These are phyloP conservation scores for Hypoxylon sp. DNA, from an alignment of 2,329 filamentous ascomycete genomes.

Conservation along the genomic window DNA sequence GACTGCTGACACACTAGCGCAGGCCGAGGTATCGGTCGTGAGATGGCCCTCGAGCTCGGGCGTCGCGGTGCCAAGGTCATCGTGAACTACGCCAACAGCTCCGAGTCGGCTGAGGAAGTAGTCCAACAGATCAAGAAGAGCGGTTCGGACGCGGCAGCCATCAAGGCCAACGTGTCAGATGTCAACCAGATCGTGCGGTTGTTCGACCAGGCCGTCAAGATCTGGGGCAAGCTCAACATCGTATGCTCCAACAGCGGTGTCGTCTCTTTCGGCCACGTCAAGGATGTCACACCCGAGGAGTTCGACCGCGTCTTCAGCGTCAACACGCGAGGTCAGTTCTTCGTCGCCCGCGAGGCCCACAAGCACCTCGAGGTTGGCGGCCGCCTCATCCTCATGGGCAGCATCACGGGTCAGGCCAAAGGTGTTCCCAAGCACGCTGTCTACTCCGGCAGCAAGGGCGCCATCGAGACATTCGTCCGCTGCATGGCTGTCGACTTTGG, in stretches of 20 bases:
- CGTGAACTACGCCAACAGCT: slow-evolving; percentile 76
- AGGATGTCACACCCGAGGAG: slow-evolving; percentile 77
- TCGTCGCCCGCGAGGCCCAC: slow-evolving; percentile 78
- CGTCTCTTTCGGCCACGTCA: slow-evolving; percentile 75
- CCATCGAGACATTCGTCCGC: slow-evolving; percentile 82
- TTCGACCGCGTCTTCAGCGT: slow-evolving; percentile 78
- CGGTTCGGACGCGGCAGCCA: slow-evolving; percentile 72
- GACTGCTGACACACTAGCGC: slow-evolving; percentile 18
- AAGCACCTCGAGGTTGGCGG: slow-evolving; percentile 76
- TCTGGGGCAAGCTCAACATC: slow-evolving; percentile 77
- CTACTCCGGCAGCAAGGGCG: slow-evolving; percentile 81
- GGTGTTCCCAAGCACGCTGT: slow-evolving; percentile 78
- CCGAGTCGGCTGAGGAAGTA: slow-evolving; percentile 73
- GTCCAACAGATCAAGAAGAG: slow-evolving; percentile 74
- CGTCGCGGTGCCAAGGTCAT: slow-evolving; percentile 74
- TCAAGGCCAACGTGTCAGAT: slow-evolving; percentile 77
- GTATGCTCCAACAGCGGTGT: slow-evolving; percentile 79
- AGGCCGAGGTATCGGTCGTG: slow-evolving; percentile 75
- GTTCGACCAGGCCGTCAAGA: slow-evolving; percentile 72
- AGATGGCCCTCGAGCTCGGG: slow-evolving; percentile 75
- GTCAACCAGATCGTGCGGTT: slow-evolving; percentile 72
- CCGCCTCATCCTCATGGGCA: slow-evolving; percentile 79
- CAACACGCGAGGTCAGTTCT: slow-evolving; percentile 78
- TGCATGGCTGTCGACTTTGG: slow-evolving; percentile 79
- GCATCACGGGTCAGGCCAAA: slow-evolving; percentile 75